Percentiles rank a stretch among this genome's conserved stretches.
phyloP scores from a whole-genome alignment of 176 grass and related monocot genomes.

The Lolium rigidum region DNA sequence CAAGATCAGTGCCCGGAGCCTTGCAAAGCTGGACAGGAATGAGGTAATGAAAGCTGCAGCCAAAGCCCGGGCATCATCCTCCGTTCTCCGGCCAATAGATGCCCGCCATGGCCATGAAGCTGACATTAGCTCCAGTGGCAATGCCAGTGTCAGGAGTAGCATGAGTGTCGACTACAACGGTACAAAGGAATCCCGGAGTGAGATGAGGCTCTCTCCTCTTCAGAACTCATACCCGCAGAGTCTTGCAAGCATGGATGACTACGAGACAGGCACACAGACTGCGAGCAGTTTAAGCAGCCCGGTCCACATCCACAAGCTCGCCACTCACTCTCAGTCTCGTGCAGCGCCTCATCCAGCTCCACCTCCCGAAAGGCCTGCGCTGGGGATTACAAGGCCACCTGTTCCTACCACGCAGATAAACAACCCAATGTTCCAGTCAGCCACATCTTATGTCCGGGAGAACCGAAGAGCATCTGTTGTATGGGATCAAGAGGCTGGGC shows the following conservation, averaged over 20 bases:
- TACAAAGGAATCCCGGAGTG: slow-evolving; percentile 63
- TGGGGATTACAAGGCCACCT: slow-evolving; percentile 36
- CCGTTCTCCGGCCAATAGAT: slow-evolving; percentile 82
- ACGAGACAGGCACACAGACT: slow-evolving; percentile 70
- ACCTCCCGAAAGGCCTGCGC: slow-evolving; percentile 46
- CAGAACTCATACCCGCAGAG: slow-evolving; percentile 76
- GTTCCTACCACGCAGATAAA: slow-evolving; percentile 58
- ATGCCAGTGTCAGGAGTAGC: slow-evolving; percentile 76
- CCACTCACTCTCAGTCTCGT: slow-evolving; percentile 38
- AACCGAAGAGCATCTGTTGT: slow-evolving; percentile 76
- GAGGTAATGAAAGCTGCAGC: slow-evolving; percentile 91
- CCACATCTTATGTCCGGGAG: slow-evolving; percentile 71
- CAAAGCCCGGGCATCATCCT: slow-evolving; percentile 95
- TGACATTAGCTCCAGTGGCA: slow-evolving; percentile 75
- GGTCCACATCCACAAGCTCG: slow-evolving; percentile 59
- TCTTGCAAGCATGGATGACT: slow-evolving; percentile 78
- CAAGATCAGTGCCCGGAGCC: slow-evolving; percentile 96
- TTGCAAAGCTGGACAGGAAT: slow-evolving; percentile 85
- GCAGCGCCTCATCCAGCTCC: slow-evolving; percentile 43
- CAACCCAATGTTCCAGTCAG: slow-evolving; percentile 91
- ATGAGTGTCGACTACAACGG: slow-evolving; percentile 64
- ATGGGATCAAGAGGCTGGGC: slow-evolving; percentile 98
- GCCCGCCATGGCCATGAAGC: slow-evolving; percentile 52
- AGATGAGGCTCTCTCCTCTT: slow-evolving; percentile 69
- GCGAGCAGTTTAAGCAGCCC: slow-evolving; percentile 92